Percentiles rank a stretch among this genome's conserved stretches.
These are phyloP conservation scores for Boletus rubroflammeus DNA, from an alignment of 768 basidiomycete species.

Conservation along the genomic window DNA sequence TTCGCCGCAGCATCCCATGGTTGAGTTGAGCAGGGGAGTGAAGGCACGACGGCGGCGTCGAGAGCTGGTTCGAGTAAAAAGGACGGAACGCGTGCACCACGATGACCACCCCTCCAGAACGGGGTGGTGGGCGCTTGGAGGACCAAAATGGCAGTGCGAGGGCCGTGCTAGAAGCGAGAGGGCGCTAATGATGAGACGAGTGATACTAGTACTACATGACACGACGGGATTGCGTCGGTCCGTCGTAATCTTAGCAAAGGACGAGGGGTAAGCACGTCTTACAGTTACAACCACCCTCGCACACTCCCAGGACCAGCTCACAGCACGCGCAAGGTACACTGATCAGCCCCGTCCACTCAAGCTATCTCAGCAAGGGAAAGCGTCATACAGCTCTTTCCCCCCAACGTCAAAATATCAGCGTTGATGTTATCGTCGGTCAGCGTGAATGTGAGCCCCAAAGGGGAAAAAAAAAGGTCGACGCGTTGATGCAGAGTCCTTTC, in stretches of 20 bases:
- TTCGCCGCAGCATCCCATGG: conserved; percentile 71
- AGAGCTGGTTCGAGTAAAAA: neutral
- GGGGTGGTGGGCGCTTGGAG: conserved; percentile 8
- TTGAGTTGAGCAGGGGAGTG: neutral
- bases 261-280: too few relatives aligned
- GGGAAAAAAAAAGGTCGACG: conserved; percentile 2
- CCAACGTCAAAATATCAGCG: too few relatives aligned
- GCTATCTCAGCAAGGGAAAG: too few relatives aligned
- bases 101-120: neutral
- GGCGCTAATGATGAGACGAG: neutral
- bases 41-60: neutral
- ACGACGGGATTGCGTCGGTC: too few relatives aligned
- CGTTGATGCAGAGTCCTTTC: neutral
- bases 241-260: too few relatives aligned
- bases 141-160: conserved; percentile 11
- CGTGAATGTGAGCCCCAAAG: neutral
- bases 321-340: too few relatives aligned
- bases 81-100: neutral
- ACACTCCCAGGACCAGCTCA: too few relatives aligned
- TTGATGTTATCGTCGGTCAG: too few relatives aligned
- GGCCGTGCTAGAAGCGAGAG: conserved; percentile 3
- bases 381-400: too few relatives aligned
- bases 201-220: too few relatives aligned
- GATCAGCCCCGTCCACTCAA: too few relatives aligned
- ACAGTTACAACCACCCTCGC: too few relatives aligned